Conservation (phyloP, 129 eudicot species). For the Flaveria linearis region DNA sequence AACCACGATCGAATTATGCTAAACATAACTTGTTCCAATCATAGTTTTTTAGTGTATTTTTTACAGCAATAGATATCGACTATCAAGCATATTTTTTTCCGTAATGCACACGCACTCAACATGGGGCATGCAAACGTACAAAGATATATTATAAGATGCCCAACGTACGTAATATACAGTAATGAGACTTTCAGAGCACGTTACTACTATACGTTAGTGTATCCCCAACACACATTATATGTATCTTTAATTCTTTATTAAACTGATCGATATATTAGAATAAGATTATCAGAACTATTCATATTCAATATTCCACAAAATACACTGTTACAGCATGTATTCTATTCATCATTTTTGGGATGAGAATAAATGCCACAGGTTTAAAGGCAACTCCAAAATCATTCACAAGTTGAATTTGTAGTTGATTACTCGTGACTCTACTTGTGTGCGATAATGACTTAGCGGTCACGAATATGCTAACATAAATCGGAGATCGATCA, state of each 20-base stretch:
- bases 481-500: not conserved
- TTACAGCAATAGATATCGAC: not conserved
- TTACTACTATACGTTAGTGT: not conserved
- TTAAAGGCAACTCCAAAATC: slow-evolving; percentile 11
- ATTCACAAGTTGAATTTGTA: slow-evolving; percentile 24
- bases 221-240: not conserved
- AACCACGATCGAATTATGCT: no score
- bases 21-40: no score
- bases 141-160: not conserved
- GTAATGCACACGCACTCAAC: not conserved
- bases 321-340: slow-evolving; percentile 24
- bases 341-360: not conserved
- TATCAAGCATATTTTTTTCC: not conserved
- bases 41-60: no score
- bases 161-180: not conserved
- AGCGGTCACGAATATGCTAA: not conserved
- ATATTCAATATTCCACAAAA: slow-evolving; percentile 19
- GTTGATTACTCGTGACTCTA: slow-evolving; percentile 24
- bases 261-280: not conserved
- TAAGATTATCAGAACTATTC: not conserved
- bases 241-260: not conserved
- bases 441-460: not conserved
- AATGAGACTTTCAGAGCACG: not conserved
- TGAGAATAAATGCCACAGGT: slow-evolving; percentile 24
- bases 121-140: not conserved